phyloP scores from a whole-genome alignment of 1,139 yeast species.

The Saccharomyces hybrid region DNA sequence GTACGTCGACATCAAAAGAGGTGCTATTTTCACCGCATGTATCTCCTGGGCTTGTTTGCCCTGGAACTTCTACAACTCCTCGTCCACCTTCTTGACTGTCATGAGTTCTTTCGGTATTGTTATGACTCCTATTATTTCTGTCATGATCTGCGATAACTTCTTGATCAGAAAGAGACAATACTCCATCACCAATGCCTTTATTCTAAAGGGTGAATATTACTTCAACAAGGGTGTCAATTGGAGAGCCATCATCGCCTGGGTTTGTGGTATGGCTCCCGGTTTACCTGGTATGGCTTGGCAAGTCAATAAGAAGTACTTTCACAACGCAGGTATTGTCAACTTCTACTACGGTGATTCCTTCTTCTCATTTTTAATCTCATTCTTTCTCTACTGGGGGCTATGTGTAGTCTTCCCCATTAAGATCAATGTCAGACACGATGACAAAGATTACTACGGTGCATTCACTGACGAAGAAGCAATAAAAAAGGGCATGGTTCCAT shows the following conservation, averaged over 20 bases:
- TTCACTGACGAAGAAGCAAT: conserved; percentile 34
- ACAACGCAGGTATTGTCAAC: conserved; percentile 34
- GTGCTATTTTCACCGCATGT: conserved; percentile 40
- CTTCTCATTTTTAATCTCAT: conserved; percentile 39
- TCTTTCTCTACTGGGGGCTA: conserved; percentile 34
- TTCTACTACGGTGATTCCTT: conserved; percentile 38
- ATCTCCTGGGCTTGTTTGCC: conserved; percentile 42
- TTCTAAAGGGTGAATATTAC: conserved; percentile 35
- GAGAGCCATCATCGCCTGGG: conserved; percentile 39
- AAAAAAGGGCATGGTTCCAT: conserved; percentile 31
- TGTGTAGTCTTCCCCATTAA: conserved; percentile 35
- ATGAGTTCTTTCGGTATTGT: conserved; percentile 40
- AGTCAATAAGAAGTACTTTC: conserved; percentile 28
- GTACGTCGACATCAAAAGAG: conserved; percentile 45
- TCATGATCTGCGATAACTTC: conserved; percentile 39
- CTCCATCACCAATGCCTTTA: conserved; percentile 35
- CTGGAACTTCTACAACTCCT: conserved; percentile 42
- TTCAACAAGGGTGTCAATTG: conserved; percentile 38
- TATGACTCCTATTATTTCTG: conserved; percentile 39
- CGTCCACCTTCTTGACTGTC: conserved; percentile 40
- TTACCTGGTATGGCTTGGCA: conserved; percentile 39
- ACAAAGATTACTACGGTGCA: conserved; percentile 36
- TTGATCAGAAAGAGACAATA: conserved; percentile 33
- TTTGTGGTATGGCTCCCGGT: conserved; percentile 38
- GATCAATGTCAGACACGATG: conserved; percentile 34